Evolutionary conservation across 805 yeast species (phyloP).

Genomic region (Yarrowia alimentaria): DNA sequence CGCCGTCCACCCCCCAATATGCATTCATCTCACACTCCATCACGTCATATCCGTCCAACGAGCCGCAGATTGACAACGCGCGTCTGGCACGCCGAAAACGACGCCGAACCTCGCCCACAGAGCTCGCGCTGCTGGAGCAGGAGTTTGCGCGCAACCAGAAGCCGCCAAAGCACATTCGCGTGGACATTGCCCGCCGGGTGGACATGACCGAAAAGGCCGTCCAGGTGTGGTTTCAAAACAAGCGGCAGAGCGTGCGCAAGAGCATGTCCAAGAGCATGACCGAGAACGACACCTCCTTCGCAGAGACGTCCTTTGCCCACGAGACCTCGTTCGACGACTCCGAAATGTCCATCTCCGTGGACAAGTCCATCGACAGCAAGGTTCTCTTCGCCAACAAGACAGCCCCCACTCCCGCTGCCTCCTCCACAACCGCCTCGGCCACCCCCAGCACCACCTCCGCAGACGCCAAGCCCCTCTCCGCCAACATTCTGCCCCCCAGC

Average conservation of each 20-base stretch:
- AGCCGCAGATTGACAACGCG: slow-evolving; percentile 78
- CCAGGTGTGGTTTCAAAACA: slow-evolving; percentile 98
- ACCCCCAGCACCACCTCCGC: background rate
- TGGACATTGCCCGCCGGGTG: slow-evolving; percentile 74
- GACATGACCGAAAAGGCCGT: slow-evolving; percentile 97
- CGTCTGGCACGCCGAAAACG: slow-evolving; percentile 91
- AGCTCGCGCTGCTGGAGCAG: slow-evolving; percentile 72
- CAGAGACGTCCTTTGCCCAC: slow-evolving; percentile 6
- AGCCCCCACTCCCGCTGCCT: background rate
- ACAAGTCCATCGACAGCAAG: background rate
- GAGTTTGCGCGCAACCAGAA: slow-evolving; percentile 77
- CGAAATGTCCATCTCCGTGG: background rate
- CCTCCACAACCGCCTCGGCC: background rate
- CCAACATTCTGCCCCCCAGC: background rate
- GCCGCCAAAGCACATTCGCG: slow-evolving; percentile 74
- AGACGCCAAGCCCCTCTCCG: background rate
- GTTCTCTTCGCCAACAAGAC: background rate
- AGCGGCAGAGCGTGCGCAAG: slow-evolving; percentile 67
- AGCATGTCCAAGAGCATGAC: slow-evolving; percentile 26
- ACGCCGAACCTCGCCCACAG: slow-evolving; percentile 90
- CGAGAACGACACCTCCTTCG: slow-evolving; percentile 29
- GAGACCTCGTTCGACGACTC: slow-evolving; percentile 11
- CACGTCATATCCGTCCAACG: slow-evolving; percentile 77
- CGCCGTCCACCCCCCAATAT: too few relatives aligned
- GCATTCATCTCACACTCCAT: slow-evolving; percentile 95